Percentiles rank a stretch among this genome's conserved stretches.
Conservation (phyloP, 2,329 filamentous ascomycete genomes). For the Clonostachys solani region DNA sequence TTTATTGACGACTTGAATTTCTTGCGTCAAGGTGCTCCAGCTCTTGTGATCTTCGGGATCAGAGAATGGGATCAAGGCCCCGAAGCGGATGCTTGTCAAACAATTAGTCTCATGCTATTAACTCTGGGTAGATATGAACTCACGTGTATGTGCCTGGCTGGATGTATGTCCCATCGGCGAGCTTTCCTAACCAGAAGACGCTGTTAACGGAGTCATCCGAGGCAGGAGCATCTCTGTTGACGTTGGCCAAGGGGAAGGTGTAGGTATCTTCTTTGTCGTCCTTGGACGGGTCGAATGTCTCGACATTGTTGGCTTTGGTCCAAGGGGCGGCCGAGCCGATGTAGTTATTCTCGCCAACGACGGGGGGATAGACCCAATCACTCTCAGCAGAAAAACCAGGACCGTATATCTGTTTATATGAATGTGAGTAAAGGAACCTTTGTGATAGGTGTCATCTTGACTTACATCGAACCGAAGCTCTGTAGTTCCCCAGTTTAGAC, state of each 20-base stretch:
- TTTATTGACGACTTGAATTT: no score
- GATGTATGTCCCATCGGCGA: constrained; percentile 1
- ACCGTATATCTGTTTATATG: constrained; percentile 13
- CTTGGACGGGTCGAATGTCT: constrained; percentile 1
- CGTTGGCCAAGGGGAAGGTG: constrained; percentile 1
- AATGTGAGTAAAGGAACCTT: neutral
- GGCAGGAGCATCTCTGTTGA: neutral
- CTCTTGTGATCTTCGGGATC: constrained; percentile 6
- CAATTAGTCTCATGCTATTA: constrained; percentile 4
- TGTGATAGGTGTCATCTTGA: neutral
- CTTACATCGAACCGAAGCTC: constrained; percentile 10
- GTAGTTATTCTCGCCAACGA: constrained; percentile 13
- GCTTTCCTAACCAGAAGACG: neutral
- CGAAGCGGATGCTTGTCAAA: constrained; percentile 11
- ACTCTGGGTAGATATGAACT: constrained; percentile 7
- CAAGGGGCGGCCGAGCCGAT: constrained; percentile 14
- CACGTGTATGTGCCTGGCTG: constrained; percentile 6
- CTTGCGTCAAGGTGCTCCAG: constrained; percentile 12
- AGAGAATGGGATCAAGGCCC: constrained; percentile 16
- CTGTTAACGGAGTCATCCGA: neutral
- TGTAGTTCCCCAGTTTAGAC: constrained; percentile 11
- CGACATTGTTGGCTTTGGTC: neutral
- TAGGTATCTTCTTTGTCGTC: neutral
- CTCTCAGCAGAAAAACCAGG: constrained; percentile 14
- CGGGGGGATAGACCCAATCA: constrained; percentile 26